Base-by-base conservation (phyloP, 148 eudicot genomes). In the Polygonum aviculare region DNA sequence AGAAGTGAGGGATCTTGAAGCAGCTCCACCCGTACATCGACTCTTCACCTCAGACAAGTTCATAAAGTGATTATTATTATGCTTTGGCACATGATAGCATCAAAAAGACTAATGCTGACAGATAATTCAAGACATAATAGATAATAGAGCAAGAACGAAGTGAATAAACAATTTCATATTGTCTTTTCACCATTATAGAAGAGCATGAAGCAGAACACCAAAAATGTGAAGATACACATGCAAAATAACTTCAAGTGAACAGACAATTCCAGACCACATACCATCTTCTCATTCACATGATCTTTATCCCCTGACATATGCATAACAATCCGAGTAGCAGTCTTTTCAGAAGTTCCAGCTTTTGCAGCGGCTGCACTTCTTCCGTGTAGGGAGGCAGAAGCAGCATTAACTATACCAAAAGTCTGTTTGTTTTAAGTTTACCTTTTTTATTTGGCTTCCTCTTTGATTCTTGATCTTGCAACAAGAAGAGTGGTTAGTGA, bases 321-420 rank as follows among this genome's bases (percentile, higher is more conserved):
- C 83, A 89, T 81, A 55, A 97, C 97, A 75, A 94, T 90, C 60
- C 97, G 92, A 77, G 98, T 96, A 86, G 98, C 97, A 72, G 96
- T 92, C 86, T 92, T 90, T 54, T 92, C 93, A 80, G 86, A 85
- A 74, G 97, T 77, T 73, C 82, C 85, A 72, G 98, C 85, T 81
- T 87, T 92, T 47, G 98, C 97, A 62, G 98, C 93, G 69, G 91
- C 90, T 73, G 98, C 97, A 84, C 96, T 94, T 87, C 98, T 91
- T 78, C 98, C 98, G 75, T 92, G 96, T 40, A 95, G 96, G 77
- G 98, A 87, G 74, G 98, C 98, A 81, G 98, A 95, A 38, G 98
- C 98, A 81, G 97, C 97, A 89, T 95, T 96, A 36, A 95, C 98
- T 73, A 95, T 79, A 84, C 98, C 90, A 74, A 40, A 92, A 8